Evolutionary conservation across 768 basidiomycete genomes (phyloP).

Genomic region (Tylopilus balloui): DNA sequence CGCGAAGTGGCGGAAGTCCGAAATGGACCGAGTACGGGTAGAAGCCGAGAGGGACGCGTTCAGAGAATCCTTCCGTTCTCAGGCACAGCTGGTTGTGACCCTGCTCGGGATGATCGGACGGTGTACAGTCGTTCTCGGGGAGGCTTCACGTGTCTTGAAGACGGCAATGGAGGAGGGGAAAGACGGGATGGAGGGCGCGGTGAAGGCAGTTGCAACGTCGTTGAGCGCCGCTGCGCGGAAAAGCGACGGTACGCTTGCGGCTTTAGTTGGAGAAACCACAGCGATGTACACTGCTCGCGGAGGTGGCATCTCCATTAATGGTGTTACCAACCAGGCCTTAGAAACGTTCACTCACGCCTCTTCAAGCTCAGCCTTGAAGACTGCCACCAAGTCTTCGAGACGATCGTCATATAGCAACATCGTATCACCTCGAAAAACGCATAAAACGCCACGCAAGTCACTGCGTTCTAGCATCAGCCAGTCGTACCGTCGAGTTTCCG

Average conservation of each 20-base stretch:
- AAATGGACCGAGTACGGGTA: constrained; percentile 66
- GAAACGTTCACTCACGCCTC: constrained; percentile 41
- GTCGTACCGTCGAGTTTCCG: constrained; percentile 60
- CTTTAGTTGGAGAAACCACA: constrained; percentile 63
- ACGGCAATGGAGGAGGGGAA: constrained; percentile 35
- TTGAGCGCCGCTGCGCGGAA: constrained; percentile 54
- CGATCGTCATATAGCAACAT: constrained; percentile 39
- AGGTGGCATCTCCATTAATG: constrained; percentile 38
- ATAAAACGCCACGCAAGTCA: constrained; percentile 67
- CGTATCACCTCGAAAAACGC: constrained; percentile 46
- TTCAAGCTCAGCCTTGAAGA: constrained; percentile 48
- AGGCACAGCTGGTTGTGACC: constrained; percentile 62
- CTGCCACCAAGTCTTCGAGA: constrained; percentile 38
- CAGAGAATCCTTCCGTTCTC: constrained; percentile 54
- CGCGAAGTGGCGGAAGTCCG: constrained; percentile 57
- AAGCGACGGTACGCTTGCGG: constrained; percentile 67
- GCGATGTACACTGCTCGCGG: constrained; percentile 47
- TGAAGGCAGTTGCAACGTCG: constrained; percentile 46
- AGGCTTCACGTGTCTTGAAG: constrained; percentile 44
- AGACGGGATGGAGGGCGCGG: constrained; percentile 37
- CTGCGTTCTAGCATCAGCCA: constrained; percentile 59
- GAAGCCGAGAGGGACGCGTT: constrained; percentile 63
- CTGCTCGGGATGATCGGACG: constrained; percentile 80
- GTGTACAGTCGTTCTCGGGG: constrained; percentile 68
- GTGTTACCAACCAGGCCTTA: constrained; percentile 46